These are phyloP conservation scores for Westerdykella ornata DNA, from an alignment of 2,329 filamentous ascomycete species.

Conservation along the genomic window DNA sequence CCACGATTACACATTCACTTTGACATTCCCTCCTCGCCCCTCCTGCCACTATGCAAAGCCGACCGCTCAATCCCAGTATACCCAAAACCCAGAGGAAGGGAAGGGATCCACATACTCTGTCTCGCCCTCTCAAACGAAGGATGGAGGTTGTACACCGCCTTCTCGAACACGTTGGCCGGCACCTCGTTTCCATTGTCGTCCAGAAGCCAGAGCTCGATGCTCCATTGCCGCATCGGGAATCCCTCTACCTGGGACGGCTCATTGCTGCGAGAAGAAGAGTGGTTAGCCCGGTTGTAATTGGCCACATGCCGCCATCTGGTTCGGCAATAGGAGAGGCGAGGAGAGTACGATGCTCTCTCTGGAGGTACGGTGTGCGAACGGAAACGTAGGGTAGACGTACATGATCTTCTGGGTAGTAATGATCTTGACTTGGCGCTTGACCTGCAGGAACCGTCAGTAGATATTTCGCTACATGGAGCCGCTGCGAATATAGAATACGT, in stretches of 20 bases:
- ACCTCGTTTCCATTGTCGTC: constrained; percentile 82
- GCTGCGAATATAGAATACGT: constrained; percentile 14
- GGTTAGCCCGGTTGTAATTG: not conserved
- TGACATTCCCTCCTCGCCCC: too few relatives aligned
- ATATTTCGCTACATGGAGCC: not conserved
- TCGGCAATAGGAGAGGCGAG: too few relatives aligned
- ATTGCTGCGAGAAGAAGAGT: constrained; percentile 49
- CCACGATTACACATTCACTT: not conserved
- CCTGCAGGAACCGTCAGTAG: constrained; percentile 39
- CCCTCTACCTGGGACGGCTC: constrained; percentile 77
- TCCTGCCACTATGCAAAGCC: constrained; percentile 6
- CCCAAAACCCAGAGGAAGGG: not conserved
- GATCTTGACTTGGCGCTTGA: constrained; percentile 85
- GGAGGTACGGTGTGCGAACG: not conserved
- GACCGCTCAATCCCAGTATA: constrained; percentile 1
- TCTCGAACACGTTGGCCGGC: constrained; percentile 78
- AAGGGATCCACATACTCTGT: constrained; percentile 59
- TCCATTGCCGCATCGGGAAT: constrained; percentile 91
- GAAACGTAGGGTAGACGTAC: constrained; percentile 50
- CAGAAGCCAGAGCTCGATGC: constrained; percentile 73
- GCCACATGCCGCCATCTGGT: too few relatives aligned
- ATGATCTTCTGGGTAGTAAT: constrained; percentile 85
- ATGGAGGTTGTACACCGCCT: constrained; percentile 87
- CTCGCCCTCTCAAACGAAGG: constrained; percentile 83
- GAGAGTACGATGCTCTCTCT: not conserved